These are phyloP conservation scores for Macrolepiota albuminosa DNA, from an alignment of 768 basidiomycete species.

Conservation along the genomic window DNA sequence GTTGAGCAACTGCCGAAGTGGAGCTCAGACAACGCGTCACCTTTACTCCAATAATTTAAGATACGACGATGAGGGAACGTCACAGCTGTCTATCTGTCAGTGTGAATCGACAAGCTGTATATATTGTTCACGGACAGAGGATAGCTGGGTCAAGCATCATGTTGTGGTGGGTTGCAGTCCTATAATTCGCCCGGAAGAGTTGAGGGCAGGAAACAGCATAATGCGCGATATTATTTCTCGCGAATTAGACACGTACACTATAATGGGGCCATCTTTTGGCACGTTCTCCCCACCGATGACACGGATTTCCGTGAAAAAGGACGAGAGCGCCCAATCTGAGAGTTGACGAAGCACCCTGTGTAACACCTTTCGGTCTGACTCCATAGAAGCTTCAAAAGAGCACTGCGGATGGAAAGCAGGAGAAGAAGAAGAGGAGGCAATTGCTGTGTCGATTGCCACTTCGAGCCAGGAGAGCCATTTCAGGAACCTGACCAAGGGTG, in stretches of 20 bases:
- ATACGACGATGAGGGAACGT: constrained; percentile 79
- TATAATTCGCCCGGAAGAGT: constrained; percentile 20
- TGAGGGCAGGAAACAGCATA: background rate
- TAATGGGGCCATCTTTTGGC: constrained; percentile 82
- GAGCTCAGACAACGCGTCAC: constrained; percentile 29
- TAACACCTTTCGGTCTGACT: constrained; percentile 39
- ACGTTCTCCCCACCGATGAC: constrained; percentile 88
- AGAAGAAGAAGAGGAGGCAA: background rate
- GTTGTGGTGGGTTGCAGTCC: constrained; percentile 86
- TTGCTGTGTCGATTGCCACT: background rate
- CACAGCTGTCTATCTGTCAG: constrained; percentile 47
- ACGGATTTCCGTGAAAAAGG: constrained; percentile 87
- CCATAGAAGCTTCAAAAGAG: constrained; percentile 8
- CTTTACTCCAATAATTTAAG: constrained; percentile 94
- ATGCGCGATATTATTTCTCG: background rate
- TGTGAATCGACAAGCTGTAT: background rate
- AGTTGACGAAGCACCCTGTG: constrained; percentile 71
- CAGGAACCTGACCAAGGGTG: background rate
- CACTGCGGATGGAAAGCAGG: background rate
- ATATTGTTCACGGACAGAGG: constrained; percentile 46
- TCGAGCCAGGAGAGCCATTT: background rate
- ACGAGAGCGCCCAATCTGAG: constrained; percentile 69
- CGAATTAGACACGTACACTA: constrained; percentile 62
- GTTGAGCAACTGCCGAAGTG: constrained; percentile 3
- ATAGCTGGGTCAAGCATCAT: constrained; percentile 91